Conservation (phyloP, 768 basidiomycete genomes). For the Mycena galopus region DNA sequence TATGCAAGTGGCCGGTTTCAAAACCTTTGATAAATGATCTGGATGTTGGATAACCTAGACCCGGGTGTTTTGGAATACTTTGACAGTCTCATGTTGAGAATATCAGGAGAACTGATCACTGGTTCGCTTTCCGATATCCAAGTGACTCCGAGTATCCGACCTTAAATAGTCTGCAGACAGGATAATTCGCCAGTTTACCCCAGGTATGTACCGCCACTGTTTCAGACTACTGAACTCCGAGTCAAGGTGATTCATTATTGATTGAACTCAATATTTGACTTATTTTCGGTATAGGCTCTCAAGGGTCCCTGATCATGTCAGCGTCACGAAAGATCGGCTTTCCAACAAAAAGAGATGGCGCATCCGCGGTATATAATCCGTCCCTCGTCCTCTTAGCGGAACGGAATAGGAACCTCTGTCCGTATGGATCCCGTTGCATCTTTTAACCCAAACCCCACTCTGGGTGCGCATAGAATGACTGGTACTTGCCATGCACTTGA, state of each 20-base stretch:
- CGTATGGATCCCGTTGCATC: conserved; percentile 4
- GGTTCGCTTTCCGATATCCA: not conserved
- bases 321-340: not conserved
- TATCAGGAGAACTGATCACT: conserved; percentile 2
- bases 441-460: conserved; percentile 2
- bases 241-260: conserved; percentile 2
- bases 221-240: conserved; percentile 1
- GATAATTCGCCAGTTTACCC: conserved; percentile 4
- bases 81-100: not conserved
- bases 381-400: conserved; percentile 2
- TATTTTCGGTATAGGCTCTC: conserved; percentile 2
- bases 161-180: not conserved
- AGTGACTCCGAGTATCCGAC: not conserved
- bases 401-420: not conserved
- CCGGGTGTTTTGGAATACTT: not conserved
- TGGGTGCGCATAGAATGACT: conserved; percentile 11
- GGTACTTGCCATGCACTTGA: not conserved
- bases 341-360: not conserved
- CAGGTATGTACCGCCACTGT: conserved; percentile 1
- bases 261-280: conserved; percentile 3
- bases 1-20: conserved; percentile 2
- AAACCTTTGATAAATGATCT: conserved; percentile 2
- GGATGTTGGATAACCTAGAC: not conserved
- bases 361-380: conserved; percentile 2
- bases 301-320: not conserved